Evolutionary conservation across 345 rosid genomes (phyloP).

Genomic region (Hevea brasiliensis): DNA sequence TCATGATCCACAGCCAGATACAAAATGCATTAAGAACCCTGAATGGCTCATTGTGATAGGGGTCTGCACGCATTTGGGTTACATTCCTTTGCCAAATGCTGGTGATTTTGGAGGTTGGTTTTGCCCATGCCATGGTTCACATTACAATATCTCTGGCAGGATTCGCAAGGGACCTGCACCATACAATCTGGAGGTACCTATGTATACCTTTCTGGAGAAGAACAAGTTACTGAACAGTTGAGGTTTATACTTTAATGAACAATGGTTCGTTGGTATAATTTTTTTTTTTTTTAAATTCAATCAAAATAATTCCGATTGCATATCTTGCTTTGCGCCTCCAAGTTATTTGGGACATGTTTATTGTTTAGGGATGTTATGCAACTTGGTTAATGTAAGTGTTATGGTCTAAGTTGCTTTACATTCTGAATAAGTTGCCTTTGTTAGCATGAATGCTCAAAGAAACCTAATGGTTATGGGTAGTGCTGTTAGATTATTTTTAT

Average conservation of each 20-base stretch:
- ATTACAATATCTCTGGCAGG: conserved; percentile 92
- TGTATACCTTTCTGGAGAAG: conserved; percentile 80
- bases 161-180: no score
- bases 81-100: conserved; percentile 96
- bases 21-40: conserved; percentile 76
- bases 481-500: no score
- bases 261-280: conserved; percentile 7
- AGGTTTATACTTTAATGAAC: conserved; percentile 20
- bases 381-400: no score
- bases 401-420: no score
- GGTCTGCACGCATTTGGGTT: conserved; percentile 93
- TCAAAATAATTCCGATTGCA: conserved; percentile 41
- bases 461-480: no score
- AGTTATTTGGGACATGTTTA: conserved; percentile 14
- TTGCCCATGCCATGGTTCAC: conserved; percentile 97
- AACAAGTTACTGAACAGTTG: conserved; percentile 79
- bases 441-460: no score
- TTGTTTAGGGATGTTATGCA: no score
- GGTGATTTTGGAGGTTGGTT: conserved; percentile 98
- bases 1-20: conserved; percentile 81
- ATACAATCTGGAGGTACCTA: conserved; percentile 85
- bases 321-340: conserved; percentile 21
- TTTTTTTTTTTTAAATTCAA: conserved; percentile 16
- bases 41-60: conserved; percentile 90
- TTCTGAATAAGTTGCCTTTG: no score